These are phyloP conservation scores for Penicillium sp. DNA, from an alignment of 2,329 filamentous ascomycete genomes.

Conservation along the genomic window DNA sequence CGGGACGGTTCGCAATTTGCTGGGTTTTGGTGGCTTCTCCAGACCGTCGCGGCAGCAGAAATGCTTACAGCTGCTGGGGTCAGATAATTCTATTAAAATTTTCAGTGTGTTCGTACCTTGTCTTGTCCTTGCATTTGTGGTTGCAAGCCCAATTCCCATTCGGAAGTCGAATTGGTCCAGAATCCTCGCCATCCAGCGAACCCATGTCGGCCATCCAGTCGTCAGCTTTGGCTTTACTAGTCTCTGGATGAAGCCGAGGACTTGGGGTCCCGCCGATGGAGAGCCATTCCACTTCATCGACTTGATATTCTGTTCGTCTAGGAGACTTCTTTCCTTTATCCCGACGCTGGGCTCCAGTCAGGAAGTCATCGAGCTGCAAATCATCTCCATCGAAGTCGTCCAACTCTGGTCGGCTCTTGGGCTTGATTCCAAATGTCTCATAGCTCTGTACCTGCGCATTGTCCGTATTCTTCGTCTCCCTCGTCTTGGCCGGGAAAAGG, in stretches of 20 bases:
- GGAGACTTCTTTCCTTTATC: background rate
- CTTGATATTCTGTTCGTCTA: background rate
- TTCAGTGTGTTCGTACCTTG: constrained; percentile 28
- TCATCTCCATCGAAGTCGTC: constrained; percentile 56
- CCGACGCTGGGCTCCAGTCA: constrained; percentile 29
- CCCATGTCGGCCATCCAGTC: constrained; percentile 8
- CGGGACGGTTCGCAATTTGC: constrained; percentile 21
- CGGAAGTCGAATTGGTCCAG: constrained; percentile 53
- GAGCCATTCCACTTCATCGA: constrained; percentile 23
- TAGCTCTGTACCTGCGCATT: background rate
- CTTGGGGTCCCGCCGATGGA: constrained; percentile 14
- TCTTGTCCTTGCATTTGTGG: constrained; percentile 65
- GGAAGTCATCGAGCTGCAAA: constrained; percentile 54
- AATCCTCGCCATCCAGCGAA: constrained; percentile 12
- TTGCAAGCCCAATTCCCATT: constrained; percentile 76
- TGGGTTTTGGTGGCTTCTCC: constrained; percentile 58
- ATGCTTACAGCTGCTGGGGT: constrained; percentile 61
- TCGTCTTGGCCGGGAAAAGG: constrained; percentile 36
- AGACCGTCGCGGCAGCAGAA: constrained; percentile 70
- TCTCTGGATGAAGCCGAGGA: background rate
- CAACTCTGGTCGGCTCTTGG: constrained; percentile 12
- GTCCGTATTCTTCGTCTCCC: background rate
- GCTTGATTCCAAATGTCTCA: background rate
- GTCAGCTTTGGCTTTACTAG: constrained; percentile 2
- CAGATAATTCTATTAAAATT: constrained; percentile 14